A percentile compares a stretch with the other conserved stretches of the same genome.
Evolutionary conservation across 2,329 filamentous ascomycete species (phyloP).

Genomic region (Monosporascus ibericus): DNA sequence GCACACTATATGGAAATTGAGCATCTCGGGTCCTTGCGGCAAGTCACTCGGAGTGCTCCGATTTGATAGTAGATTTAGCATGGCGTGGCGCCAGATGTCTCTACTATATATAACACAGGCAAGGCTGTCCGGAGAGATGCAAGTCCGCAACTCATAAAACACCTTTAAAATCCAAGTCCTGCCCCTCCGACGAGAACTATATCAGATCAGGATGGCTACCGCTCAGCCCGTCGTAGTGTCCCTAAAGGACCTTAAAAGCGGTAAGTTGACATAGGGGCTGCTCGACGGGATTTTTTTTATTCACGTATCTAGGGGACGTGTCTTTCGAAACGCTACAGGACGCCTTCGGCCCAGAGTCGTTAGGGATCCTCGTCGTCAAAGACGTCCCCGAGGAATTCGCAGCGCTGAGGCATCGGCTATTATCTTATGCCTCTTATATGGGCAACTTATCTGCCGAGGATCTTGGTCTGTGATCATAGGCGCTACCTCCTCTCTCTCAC

Average conservation of each 20-base stretch:
- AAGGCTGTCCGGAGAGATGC: too few relatives aligned
- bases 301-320: conserved; percentile 48
- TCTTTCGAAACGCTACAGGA: conserved; percentile 63
- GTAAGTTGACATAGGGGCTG: conserved; percentile 31
- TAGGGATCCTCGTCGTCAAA: conserved; percentile 91
- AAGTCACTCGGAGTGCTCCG: neutral
- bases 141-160: too few relatives aligned
- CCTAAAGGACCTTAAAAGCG: conserved; percentile 52
- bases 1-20: neutral
- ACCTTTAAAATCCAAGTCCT: too few relatives aligned
- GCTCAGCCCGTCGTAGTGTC: conserved; percentile 56
- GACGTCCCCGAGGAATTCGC: conserved; percentile 70
- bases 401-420: conserved; percentile 62
- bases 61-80: neutral
- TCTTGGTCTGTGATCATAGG: conserved; percentile 49
- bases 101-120: too few relatives aligned
- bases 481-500: too few relatives aligned
- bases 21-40: neutral
- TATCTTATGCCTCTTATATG: conserved; percentile 85
- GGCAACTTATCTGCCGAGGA: conserved; percentile 69
- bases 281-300: conserved; percentile 1
- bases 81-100: neutral
- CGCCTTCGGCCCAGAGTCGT: conserved; percentile 83
- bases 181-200: neutral
- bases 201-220: conserved; percentile 32